Conservation (phyloP, 805 yeast species). For the Candida boidinii region DNA sequence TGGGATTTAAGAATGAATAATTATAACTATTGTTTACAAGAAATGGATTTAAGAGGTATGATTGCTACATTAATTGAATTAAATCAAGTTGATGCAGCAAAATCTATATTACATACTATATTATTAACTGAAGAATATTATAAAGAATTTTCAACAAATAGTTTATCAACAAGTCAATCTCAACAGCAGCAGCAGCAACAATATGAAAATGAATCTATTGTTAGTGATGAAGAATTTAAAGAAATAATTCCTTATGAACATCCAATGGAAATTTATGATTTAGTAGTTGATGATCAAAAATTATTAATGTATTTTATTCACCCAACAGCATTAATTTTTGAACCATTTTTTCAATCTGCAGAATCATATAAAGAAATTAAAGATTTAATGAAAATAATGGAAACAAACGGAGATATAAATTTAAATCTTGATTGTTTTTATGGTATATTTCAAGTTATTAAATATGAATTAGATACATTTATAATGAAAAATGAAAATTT, state of each 20-base stretch:
- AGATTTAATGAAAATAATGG: no score
- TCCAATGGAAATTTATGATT: conserved; percentile 17
- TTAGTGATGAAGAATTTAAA: not conserved
- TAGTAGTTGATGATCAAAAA: conserved; percentile 10
- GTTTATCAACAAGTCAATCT: no score
- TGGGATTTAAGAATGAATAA: conserved; percentile 13
- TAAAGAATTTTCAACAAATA: no score
- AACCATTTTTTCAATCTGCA: conserved; percentile 12
- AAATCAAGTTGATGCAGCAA: conserved; percentile 8
- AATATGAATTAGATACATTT: no score
- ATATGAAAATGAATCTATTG: no score
- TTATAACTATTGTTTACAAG: conserved; percentile 7
- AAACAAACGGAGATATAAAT: no score
- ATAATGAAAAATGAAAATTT: no score
- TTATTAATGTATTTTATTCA: conserved; percentile 15
- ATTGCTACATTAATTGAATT: conserved; percentile 9
- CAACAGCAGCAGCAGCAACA: conserved; percentile 3
- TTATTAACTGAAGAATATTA: conserved; percentile 10
- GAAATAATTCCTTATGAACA: conserved; percentile 10
- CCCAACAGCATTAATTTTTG: conserved; percentile 9
- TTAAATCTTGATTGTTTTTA: no score
- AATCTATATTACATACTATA: conserved; percentile 13
- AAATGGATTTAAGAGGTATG: conserved; percentile 8
- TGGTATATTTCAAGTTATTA: no score
- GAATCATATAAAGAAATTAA: no score